Evolutionary conservation across 176 grass and related monocot species (phyloP).

Genomic region (Dactylis glomerata): DNA sequence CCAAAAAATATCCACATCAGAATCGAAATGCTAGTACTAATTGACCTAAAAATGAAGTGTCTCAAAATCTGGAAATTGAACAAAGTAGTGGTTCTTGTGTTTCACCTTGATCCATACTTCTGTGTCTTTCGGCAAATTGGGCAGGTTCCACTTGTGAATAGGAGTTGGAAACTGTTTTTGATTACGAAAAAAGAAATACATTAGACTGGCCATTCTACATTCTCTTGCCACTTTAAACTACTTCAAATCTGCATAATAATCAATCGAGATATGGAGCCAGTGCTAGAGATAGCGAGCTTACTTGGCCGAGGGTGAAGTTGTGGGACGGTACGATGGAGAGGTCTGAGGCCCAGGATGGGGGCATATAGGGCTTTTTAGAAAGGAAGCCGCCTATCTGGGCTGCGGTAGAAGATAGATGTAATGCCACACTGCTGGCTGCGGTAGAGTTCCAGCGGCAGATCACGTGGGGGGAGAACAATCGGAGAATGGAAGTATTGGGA

Average conservation of each 20-base stretch:
- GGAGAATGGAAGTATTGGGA: neutral
- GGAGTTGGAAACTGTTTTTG: slow-evolving; percentile 72
- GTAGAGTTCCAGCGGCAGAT: neutral
- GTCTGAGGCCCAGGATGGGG: slow-evolving; percentile 73
- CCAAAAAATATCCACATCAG: neutral
- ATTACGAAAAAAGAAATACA: neutral
- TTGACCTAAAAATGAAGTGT: neutral
- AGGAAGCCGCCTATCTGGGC: slow-evolving; percentile 56
- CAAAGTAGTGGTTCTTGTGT: neutral
- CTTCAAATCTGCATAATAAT: neutral
- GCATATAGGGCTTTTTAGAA: slow-evolving; percentile 60
- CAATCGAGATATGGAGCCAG: neutral
- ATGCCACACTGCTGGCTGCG: neutral
- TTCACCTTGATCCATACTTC: slow-evolving; percentile 48
- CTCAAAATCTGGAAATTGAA: neutral
- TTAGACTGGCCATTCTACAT: neutral
- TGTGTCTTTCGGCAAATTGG: slow-evolving; percentile 56
- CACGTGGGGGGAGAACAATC: neutral
- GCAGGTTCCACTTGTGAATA: slow-evolving; percentile 94
- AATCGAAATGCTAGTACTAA: neutral
- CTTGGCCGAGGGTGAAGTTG: slow-evolving; percentile 65
- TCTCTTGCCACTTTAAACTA: neutral
- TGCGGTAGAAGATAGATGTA: neutral
- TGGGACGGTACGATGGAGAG: slow-evolving; percentile 56
- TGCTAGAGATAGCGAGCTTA: slow-evolving; percentile 15